Base-by-base conservation (phyloP, 345 rosid species). In the Gossypium longicalyx region DNA sequence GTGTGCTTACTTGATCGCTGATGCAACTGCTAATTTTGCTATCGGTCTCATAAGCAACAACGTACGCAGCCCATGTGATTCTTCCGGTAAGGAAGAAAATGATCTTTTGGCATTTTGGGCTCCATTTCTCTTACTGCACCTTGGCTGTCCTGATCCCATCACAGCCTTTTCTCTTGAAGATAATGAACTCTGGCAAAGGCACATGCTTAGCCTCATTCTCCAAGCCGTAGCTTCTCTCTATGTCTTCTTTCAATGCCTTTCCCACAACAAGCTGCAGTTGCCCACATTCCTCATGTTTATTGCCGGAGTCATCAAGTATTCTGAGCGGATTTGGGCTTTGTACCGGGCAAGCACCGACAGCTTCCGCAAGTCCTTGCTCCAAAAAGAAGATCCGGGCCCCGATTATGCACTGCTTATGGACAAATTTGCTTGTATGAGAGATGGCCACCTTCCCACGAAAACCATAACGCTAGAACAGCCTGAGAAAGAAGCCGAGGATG, bases 61-160 rank as follows among this genome's bases (percentile, higher is more conserved):
- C 73, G 74, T 79, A 48, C 74, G 44, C 47, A 64, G 9, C 11
- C 2, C 3, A 34, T n/a, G 23, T 6, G 27, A 3, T 13, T 64
- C 77, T 7, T 12, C 17, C 41, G 7, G 41, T 34, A 34, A n/a
- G 12, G 60, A 74, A 3, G 51, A 74, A 54, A 16, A n/a, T 20
- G 77, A 87, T 16, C 82, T 89, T 25, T 23, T 88, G 73, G 87
- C 88, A 19, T 83, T 91, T 27, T 91, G 97, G 97, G 84, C 96
- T 2, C 88, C 91, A 0, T 89, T 89, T 82, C 80, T 90, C 52
- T 76, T 89, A 27, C 17, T 90, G 11, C 96, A 89, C 70, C 85
- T 87, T 5, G 93, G 91, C 11, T 89, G 90, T 1, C 91, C 87
- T 0, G 89, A 90, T 84, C 78, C 89, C 4, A 87, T 91, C 62